Percentiles rank a stretch among this genome's conserved stretches.
phyloP scores from a whole-genome alignment of 345 rosid species.

The Pistacia integerrima region DNA sequence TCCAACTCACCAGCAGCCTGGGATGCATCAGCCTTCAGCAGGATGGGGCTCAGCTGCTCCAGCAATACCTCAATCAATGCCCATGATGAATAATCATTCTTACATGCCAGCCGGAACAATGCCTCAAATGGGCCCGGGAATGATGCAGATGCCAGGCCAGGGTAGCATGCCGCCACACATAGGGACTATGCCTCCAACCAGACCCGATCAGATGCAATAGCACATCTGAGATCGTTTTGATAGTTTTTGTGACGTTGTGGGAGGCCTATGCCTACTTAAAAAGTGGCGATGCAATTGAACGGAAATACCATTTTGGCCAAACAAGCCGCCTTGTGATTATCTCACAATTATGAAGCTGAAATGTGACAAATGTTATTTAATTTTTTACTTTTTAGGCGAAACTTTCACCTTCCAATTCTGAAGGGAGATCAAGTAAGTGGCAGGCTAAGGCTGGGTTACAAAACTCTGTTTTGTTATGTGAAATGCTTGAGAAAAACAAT shows the following conservation, averaged over 20 bases:
- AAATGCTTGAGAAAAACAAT: background rate
- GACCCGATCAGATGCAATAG: constrained; percentile 47
- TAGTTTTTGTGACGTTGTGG: background rate
- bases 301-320: background rate
- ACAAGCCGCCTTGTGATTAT: background rate
- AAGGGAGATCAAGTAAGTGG: constrained; percentile 1
- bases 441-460: background rate
- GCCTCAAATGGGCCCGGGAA: constrained; percentile 61
- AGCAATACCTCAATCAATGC: constrained; percentile 51
- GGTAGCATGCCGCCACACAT: constrained; percentile 36
- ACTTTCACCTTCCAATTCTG: background rate
- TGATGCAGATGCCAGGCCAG: constrained; percentile 55
- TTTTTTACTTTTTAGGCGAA: no score
- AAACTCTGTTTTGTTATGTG: constrained; percentile 7
- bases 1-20: constrained; percentile 37
- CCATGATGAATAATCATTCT: constrained; percentile 50
- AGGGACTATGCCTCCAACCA: constrained; percentile 42
- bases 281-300: background rate
- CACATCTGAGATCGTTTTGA: background rate
- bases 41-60: constrained; percentile 69
- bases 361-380: background rate
- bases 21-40: constrained; percentile 54
- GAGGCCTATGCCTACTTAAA: background rate
- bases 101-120: constrained; percentile 60
- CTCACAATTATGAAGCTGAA: background rate